phyloP scores from a whole-genome alignment of 192 early-diverging fungal species.

The Coemansia sp. region DNA sequence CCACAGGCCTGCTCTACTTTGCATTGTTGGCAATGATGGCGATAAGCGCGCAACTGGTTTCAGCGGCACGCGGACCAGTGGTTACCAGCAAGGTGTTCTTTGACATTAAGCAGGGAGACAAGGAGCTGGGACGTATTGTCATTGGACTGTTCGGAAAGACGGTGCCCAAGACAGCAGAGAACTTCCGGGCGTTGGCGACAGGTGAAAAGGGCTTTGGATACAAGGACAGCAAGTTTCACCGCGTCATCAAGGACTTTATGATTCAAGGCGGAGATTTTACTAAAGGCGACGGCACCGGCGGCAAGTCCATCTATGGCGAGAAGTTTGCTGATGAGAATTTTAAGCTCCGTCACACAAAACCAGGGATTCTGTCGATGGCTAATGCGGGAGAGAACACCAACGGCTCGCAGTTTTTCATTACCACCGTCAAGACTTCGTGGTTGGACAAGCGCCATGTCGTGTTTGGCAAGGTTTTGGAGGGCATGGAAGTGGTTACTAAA shows the following conservation, averaged over 20 bases:
- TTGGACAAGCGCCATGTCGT: conserved; percentile 79
- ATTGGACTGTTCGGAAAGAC: conserved; percentile 74
- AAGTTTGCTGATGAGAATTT: conserved; percentile 84
- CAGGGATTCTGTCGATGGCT: conserved; percentile 77
- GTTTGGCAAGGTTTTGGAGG: conserved; percentile 77
- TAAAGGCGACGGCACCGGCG: conserved; percentile 75
- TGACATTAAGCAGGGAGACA: conserved; percentile 79
- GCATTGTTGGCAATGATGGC: conserved; percentile 29
- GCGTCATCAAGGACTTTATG: conserved; percentile 88
- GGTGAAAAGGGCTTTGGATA: conserved; percentile 59
- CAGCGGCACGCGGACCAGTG: conserved; percentile 62
- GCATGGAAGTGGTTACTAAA: conserved; percentile 36
- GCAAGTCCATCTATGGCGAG: conserved; percentile 77
- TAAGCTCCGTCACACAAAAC: conserved; percentile 66
- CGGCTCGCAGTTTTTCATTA: conserved; percentile 84
- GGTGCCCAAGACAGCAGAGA: conserved; percentile 90
- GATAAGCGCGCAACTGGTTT: conserved; percentile 33
- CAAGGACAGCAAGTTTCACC: conserved; percentile 83
- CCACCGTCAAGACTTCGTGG: conserved; percentile 70
- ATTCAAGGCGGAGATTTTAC: conserved; percentile 89
- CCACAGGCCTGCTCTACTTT: conserved; percentile 38
- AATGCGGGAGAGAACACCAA: conserved; percentile 77
- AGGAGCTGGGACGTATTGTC: conserved; percentile 59
- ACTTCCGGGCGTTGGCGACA: conserved; percentile 73
- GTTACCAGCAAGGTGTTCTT: conserved; percentile 82